Conservation (phyloP, 441 rosid genomes). For the Metrosideros polymorpha region DNA sequence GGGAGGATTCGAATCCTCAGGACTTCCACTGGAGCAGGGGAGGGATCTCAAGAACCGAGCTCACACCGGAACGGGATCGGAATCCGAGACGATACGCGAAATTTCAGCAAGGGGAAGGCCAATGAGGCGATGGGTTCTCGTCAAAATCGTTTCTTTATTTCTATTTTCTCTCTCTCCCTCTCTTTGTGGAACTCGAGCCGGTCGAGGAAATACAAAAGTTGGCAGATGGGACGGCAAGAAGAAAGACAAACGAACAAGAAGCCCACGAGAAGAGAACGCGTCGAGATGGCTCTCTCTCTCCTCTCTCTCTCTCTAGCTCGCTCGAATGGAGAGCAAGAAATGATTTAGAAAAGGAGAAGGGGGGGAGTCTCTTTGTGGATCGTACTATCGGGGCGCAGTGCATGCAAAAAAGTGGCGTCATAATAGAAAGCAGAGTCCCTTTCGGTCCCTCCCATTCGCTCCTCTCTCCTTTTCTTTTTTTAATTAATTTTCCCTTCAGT, state of each 20-base stretch:
- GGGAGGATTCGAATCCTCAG: background rate
- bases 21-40: background rate
- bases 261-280: background rate
- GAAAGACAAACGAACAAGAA: background rate
- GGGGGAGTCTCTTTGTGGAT: background rate
- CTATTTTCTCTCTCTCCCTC: background rate
- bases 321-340: slow-evolving; percentile 20
- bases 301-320: background rate
- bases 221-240: slow-evolving; percentile 3
- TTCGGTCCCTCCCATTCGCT: background rate
- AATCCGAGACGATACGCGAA: background rate
- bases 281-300: slow-evolving; percentile 3
- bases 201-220: background rate
- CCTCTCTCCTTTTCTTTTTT: background rate
- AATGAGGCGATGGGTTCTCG: background rate
- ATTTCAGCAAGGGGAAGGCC: background rate
- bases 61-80: background rate
- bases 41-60: background rate
- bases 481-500: background rate
- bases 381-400: background rate
- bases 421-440: background rate
- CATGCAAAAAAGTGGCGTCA: background rate
- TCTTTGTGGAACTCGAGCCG: background rate
- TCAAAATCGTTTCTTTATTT: background rate
- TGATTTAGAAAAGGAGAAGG: background rate